Conservation (phyloP, 2,329 filamentous ascomycete genomes). For the Xylariaceae sp. region DNA sequence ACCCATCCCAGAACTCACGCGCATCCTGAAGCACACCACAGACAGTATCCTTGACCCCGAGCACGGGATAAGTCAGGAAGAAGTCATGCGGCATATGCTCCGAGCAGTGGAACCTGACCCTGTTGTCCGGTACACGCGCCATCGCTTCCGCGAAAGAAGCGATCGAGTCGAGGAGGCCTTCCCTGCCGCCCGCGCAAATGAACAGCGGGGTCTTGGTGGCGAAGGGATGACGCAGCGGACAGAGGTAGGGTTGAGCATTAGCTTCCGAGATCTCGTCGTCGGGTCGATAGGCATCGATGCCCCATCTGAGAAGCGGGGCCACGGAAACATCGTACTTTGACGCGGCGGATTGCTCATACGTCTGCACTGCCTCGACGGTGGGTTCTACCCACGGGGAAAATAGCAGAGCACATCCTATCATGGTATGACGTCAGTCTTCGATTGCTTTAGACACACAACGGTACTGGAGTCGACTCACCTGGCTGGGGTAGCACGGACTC, state of each 20-base stretch:
- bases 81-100: constrained; percentile 15
- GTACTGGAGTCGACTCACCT: too few species aligned
- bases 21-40: not conserved
- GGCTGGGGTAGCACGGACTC: constrained; percentile 12
- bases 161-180: constrained; percentile 16
- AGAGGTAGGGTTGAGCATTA: constrained; percentile 16
- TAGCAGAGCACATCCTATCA: constrained; percentile 11
- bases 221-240: constrained; percentile 22
- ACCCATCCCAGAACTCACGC: not conserved
- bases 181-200: constrained; percentile 16
- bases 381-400: constrained; percentile 23
- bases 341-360: constrained; percentile 5
- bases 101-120: constrained; percentile 13
- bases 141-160: constrained; percentile 19
- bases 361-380: constrained; percentile 10
- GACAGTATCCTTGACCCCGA: not conserved
- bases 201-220: constrained; percentile 17
- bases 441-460: too few species aligned
- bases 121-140: constrained; percentile 11
- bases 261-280: constrained; percentile 7
- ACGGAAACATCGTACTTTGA: constrained; percentile 14
- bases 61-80: constrained; percentile 2
- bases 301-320: constrained; percentile 21
- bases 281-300: constrained; percentile 17
- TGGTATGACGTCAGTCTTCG: too few species aligned